phyloP scores from a whole-genome alignment of 352 stramenopile genomes.

The Phytophthora citrophthora region DNA sequence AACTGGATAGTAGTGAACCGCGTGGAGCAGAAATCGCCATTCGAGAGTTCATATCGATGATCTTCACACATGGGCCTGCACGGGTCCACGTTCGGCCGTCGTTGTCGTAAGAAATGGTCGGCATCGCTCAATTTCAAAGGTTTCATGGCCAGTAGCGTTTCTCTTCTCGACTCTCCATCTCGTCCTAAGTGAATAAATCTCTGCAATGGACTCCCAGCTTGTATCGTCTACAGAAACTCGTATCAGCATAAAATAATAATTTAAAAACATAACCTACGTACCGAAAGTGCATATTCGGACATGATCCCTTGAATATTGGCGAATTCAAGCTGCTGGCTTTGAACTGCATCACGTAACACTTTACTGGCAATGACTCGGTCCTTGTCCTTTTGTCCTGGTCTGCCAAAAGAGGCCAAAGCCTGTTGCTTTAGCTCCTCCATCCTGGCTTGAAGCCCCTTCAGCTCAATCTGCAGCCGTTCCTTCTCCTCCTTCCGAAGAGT shows the following conservation, averaged over 20 bases:
- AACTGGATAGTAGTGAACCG: constrained; percentile 41
- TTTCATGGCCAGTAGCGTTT: constrained; percentile 30
- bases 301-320: constrained; percentile 49
- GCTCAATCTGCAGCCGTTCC: constrained; percentile 29
- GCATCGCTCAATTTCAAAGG: constrained; percentile 37
- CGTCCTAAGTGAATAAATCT: constrained; percentile 34
- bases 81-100: constrained; percentile 34
- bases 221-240: constrained; percentile 30
- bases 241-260: background rate
- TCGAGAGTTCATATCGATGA: constrained; percentile 31
- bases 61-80: constrained; percentile 42
- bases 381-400: constrained; percentile 30
- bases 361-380: constrained; percentile 36
- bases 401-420: constrained; percentile 25
- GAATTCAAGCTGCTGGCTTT: constrained; percentile 43
- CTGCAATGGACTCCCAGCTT: constrained; percentile 41
- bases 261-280: constrained; percentile 16
- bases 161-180: constrained; percentile 15
- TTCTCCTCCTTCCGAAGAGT: constrained; percentile 50
- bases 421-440: constrained; percentile 37
- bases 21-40: constrained; percentile 38
- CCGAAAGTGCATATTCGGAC: constrained; percentile 46
- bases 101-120: constrained; percentile 36
- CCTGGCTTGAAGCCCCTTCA: constrained; percentile 21
- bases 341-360: constrained; percentile 42